Conservation (phyloP, 2,329 filamentous ascomycete species). For the Diaporthe humulicola region DNA sequence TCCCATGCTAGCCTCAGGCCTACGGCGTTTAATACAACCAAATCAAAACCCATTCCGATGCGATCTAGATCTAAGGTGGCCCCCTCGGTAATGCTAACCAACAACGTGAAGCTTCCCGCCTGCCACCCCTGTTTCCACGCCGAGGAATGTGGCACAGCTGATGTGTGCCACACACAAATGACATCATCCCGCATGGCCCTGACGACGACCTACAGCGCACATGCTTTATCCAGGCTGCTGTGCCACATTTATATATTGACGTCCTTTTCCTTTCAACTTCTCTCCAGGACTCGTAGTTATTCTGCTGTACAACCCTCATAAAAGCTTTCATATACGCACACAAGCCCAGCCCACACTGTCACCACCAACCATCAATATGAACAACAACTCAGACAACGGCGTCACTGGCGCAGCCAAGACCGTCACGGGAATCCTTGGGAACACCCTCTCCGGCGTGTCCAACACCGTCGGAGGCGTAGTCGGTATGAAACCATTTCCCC, state of each 20-base stretch:
- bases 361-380: slow-evolving; percentile 36
- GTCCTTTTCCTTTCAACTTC: background rate
- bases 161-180: slow-evolving; percentile 27
- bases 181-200: slow-evolving; percentile 30
- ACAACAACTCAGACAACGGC: slow-evolving; percentile 44
- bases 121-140: background rate
- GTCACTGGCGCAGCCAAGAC: slow-evolving; percentile 45
- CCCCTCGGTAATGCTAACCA: background rate
- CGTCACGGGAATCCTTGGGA: slow-evolving; percentile 48
- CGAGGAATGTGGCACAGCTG: slow-evolving; percentile 22
- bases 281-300: background rate
- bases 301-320: background rate
- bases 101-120: background rate
- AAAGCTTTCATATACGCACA: background rate
- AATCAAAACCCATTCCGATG: background rate
- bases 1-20: background rate
- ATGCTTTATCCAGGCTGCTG: slow-evolving; percentile 6
- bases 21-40: background rate
- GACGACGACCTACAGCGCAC: background rate
- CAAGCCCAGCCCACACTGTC: background rate
- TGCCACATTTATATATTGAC: slow-evolving; percentile 11
- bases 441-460: slow-evolving; percentile 48
- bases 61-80: background rate
- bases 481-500: slow-evolving; percentile 28
- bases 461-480: slow-evolving; percentile 51